Evolutionary conservation across 768 basidiomycete genomes (phyloP), one percentile per base, ranked within the genome.

Genomic region (Kondoa malvinella): DNA sequence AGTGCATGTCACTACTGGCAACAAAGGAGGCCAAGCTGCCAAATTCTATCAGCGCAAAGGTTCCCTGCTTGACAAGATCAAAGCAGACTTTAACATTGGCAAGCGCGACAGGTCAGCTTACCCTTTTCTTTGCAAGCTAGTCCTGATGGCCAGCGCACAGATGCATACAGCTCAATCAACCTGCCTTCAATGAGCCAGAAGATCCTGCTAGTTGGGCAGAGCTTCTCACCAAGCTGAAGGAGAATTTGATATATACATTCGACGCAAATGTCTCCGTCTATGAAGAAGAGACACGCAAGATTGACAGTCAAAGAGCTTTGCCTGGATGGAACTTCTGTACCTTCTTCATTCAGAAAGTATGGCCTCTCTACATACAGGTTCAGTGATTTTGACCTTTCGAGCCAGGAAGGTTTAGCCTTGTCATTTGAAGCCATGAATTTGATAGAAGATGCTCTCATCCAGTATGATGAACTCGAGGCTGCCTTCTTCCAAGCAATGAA

Each of bases 281-380:
- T 17, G 89, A 92, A 74, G 95, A 97, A 58, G 92, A 95, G 70
- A 87, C 96, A 1, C 86, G 82, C 73, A 83, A 89, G 40, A 89
- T 88, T 0, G 94, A 99, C 74, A 82, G 84, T 61, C 89, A 96
- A 77, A 82, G 89, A 66, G 83, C 87, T 73, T 88, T 92, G 84
- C 90, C 91, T 0, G 94, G 95, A 8, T 99, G 95, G 95, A 95
- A 95, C 75, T 99, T 95, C 75, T 92, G 92, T 76, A 92, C 88
- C 0, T 97, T 92, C 80, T 96, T 96, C 77, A 84, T 92, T 64
- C 80, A 92, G 40, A 99, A 97, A 85, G 94, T 90, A 66, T 15
- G 68, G 25, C 16, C 8, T 1, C n/a, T n/a, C n/a, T 1, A 21
- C 32, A 12, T 8, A 0, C 59, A 2, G 1, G 4, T 16, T 4